Conservation (phyloP, 1,284 basidiomycete species). For the Sporisorium reilianum region DNA sequence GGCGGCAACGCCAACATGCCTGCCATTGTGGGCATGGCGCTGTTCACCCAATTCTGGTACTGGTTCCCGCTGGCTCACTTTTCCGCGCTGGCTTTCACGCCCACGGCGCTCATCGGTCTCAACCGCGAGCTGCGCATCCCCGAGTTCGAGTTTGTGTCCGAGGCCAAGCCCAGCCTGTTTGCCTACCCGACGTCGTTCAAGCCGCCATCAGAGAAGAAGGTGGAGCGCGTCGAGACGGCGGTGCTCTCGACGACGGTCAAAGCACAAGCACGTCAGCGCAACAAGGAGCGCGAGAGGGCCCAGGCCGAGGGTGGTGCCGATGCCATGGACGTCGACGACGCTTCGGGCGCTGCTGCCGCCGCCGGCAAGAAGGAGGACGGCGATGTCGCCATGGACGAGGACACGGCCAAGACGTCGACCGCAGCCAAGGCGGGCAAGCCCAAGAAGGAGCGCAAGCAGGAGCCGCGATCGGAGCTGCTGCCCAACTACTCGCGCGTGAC, state of each 20-base stretch:
- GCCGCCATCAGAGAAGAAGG: slow-evolving; percentile 65
- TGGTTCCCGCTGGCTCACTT: slow-evolving; percentile 70
- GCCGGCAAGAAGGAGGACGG: slow-evolving; percentile 34
- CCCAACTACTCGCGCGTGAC: slow-evolving; percentile 93
- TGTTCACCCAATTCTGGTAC: slow-evolving; percentile 70
- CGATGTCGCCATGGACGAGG: slow-evolving; percentile 55
- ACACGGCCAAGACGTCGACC: slow-evolving; percentile 33
- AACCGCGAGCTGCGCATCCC: slow-evolving; percentile 64
- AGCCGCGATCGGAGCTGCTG: slow-evolving; percentile 81
- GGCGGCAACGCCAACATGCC: slow-evolving; percentile 67
- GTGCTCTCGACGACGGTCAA: slow-evolving; percentile 67
- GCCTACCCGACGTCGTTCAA: slow-evolving; percentile 65
- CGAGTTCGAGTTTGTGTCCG: slow-evolving; percentile 63
- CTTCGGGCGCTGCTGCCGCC: slow-evolving; percentile 9
- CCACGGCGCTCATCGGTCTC: slow-evolving; percentile 67
- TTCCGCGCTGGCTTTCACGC: slow-evolving; percentile 66
- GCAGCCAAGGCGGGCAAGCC: slow-evolving; percentile 29
- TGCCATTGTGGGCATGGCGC: slow-evolving; percentile 69
- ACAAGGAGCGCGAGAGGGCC: slow-evolving; percentile 63
- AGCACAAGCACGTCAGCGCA: slow-evolving; percentile 65
- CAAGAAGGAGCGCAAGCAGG: slow-evolving; percentile 74
- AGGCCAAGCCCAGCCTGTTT: slow-evolving; percentile 66
- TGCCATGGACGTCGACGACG: slow-evolving; percentile 62
- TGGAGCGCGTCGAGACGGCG: slow-evolving; percentile 68
- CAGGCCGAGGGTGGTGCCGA: slow-evolving; percentile 51